These are phyloP conservation scores for Blastocystis sp. DNA, from an alignment of 352 stramenopile species.

Conservation along the genomic window DNA sequence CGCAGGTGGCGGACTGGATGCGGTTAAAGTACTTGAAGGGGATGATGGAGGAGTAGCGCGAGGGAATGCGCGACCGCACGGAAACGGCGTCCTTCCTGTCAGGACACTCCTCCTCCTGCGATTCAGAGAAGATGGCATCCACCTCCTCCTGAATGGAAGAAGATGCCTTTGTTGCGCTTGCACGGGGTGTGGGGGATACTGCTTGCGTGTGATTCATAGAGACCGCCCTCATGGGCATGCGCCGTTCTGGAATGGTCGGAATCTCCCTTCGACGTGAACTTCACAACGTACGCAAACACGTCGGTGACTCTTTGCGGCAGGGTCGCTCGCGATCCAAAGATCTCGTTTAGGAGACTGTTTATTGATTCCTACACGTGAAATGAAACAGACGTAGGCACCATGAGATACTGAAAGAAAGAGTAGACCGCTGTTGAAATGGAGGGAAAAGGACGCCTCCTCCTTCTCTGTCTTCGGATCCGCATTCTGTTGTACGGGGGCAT, in stretches of 20 bases:
- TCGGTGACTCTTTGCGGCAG: conserved; percentile 28
- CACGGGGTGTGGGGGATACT: background rate
- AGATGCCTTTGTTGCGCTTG: background rate
- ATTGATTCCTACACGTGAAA: conserved; percentile 50
- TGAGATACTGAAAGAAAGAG: background rate
- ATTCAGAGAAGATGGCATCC: background rate
- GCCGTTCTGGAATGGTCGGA: conserved; percentile 32
- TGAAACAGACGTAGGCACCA: background rate
- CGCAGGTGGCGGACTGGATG: conserved; percentile 21
- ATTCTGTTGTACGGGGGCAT: too few species aligned
- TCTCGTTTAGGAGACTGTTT: conserved; percentile 52
- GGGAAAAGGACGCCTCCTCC: conserved; percentile 18
- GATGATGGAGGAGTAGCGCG: conserved; percentile 25
- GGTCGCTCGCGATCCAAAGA: conserved; percentile 36
- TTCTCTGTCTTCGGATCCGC: too few species aligned
- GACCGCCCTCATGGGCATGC: background rate
- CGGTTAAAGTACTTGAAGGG: conserved; percentile 57
- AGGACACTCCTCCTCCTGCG: background rate
- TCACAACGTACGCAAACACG: background rate
- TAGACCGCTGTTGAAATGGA: conserved; percentile 1
- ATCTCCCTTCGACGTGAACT: conserved; percentile 1
- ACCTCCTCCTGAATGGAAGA: background rate
- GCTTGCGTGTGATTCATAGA: background rate
- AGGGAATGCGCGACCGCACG: background rate
- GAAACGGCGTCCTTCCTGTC: background rate